A percentile compares a stretch with the other conserved stretches of the same genome.
These are phyloP conservation scores for Leishmania major DNA, from an alignment of 208 protist genomes.

Conservation along the genomic window DNA sequence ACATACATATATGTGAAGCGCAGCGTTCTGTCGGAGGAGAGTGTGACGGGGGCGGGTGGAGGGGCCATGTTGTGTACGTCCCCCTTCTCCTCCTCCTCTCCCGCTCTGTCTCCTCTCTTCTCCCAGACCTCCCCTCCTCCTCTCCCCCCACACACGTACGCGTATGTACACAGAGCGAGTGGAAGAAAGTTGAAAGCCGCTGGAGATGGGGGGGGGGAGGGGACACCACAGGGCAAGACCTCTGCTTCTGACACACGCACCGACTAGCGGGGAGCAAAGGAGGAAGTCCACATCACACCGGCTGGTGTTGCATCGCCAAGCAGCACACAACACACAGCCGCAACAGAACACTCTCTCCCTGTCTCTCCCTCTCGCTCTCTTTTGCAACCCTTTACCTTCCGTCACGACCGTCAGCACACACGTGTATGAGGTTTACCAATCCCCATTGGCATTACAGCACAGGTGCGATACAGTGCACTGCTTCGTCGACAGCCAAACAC, in stretches of 20 bases:
- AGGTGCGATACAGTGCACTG: not conserved
- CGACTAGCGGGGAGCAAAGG: not conserved
- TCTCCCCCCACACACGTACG: not conserved
- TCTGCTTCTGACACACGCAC: no score
- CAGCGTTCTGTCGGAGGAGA: not conserved
- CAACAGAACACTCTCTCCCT: not conserved
- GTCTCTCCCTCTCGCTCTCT: no score
- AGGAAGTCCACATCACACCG: not conserved
- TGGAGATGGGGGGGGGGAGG: not conserved
- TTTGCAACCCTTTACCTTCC: no score
- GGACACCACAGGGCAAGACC: not conserved
- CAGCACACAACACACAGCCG: not conserved
- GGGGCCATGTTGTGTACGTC: not conserved
- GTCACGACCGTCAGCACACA: no score
- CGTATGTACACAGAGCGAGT: not conserved
- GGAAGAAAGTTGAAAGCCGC: not conserved
- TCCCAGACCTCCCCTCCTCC: not conserved
- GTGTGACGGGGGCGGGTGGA: not conserved
- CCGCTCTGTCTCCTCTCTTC: not conserved
- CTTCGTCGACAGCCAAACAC: not conserved
- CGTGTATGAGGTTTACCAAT: not conserved
- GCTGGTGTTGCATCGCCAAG: not conserved
- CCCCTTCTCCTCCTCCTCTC: not conserved
- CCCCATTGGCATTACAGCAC: not conserved
- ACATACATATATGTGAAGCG: no score